Conservation (phyloP, 1,284 basidiomycete genomes). For the Cryptococcus floricola region DNA sequence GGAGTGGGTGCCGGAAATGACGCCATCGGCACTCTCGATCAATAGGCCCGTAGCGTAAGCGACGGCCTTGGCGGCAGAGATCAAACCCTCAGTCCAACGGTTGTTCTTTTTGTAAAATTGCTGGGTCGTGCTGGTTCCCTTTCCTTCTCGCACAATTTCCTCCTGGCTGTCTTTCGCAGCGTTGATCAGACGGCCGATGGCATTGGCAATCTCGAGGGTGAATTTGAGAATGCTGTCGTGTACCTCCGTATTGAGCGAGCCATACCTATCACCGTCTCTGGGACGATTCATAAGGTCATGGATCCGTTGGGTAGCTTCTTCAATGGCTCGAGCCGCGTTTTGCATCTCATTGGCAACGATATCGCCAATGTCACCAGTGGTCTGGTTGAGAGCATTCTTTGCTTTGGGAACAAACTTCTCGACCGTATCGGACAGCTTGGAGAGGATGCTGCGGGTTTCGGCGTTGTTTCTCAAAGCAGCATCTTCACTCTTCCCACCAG, state of each 20-base stretch:
- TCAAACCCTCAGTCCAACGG: conserved; percentile 98
- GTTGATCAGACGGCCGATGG: conserved; percentile 89
- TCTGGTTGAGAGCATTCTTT: conserved; percentile 66
- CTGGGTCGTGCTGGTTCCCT: conserved; percentile 81
- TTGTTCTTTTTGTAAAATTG: conserved; percentile 99
- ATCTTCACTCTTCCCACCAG: conserved; percentile 72
- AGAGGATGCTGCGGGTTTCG: conserved; percentile 74
- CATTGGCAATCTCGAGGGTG: conserved; percentile 89
- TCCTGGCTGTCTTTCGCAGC: conserved; percentile 96
- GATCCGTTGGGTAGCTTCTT: conserved; percentile 82
- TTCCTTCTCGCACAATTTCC: conserved; percentile 95
- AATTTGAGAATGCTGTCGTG: conserved; percentile 96
- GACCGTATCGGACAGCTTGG: conserved; percentile 79
- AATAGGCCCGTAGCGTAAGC: conserved; percentile 95
- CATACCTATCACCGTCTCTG: conserved; percentile 67
- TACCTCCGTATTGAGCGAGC: conserved; percentile 87
- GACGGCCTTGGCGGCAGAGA: conserved; percentile 95
- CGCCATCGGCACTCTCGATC: conserved; percentile 97
- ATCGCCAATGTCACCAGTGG: conserved; percentile 92
- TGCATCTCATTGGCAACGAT: conserved; percentile 97
- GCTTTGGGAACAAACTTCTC: conserved; percentile 84
- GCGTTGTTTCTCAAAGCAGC: conserved; percentile 86
- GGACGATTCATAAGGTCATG: conserved; percentile 87
- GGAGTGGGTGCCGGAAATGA: conserved; percentile 91
- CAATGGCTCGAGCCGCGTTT: conserved; percentile 88